phyloP scores from a whole-genome alignment of 1,284 basidiomycete genomes.

The Cystobasidiaceae sp. region DNA sequence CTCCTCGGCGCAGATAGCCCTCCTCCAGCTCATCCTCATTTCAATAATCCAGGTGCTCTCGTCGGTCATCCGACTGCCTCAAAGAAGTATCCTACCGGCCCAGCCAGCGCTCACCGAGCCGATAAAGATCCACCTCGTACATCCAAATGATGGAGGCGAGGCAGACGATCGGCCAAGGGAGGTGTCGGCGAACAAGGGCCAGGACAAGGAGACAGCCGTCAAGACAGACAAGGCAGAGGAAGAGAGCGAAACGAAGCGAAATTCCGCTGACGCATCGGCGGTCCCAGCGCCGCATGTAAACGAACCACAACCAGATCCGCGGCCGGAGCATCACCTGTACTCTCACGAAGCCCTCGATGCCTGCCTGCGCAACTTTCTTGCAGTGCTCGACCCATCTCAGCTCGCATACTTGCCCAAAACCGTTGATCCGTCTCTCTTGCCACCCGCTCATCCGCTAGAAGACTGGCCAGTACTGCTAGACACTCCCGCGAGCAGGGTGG shows the following conservation, averaged over 20 bases:
- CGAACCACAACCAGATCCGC: background rate
- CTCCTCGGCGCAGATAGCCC: conserved; percentile 18
- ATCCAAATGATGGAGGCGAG: too few species aligned
- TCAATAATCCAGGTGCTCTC: conserved; percentile 15
- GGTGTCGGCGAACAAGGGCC: background rate
- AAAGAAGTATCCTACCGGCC: background rate
- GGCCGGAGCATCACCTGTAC: conserved; percentile 27
- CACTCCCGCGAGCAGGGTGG: conserved; percentile 7
- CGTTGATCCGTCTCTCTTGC: background rate
- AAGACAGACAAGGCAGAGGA: background rate
- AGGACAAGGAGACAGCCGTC: background rate
- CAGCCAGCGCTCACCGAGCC: conserved; percentile 9
- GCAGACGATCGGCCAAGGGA: too few species aligned
- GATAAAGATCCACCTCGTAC: conserved; percentile 7
- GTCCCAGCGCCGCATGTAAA: background rate
- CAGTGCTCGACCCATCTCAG: conserved; percentile 23
- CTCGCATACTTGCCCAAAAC: conserved; percentile 8
- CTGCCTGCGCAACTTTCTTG: conserved; percentile 21
- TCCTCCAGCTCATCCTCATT: conserved; percentile 16
- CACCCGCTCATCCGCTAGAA: conserved; percentile 10
- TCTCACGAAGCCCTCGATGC: conserved; percentile 11
- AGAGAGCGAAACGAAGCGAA: background rate
- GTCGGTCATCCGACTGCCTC: background rate
- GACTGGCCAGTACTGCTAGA: conserved; percentile 17
- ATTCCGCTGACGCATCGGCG: background rate